Conservation (phyloP, 1,139 yeast genomes). For the Kurtzmaniella quercitrusa region DNA sequence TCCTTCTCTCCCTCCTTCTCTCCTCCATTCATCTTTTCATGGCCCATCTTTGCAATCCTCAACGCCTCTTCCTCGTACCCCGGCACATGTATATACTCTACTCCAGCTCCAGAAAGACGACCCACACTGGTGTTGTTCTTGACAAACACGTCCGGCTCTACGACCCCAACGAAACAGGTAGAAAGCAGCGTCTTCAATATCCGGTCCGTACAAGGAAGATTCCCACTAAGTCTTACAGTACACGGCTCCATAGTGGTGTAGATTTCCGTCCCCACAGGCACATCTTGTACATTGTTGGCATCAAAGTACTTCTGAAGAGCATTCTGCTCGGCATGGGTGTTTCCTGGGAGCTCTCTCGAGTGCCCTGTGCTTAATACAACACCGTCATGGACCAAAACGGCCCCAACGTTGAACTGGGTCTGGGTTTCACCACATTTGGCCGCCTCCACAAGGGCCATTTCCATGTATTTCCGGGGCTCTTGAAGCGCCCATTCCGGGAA, state of each 20-base stretch:
- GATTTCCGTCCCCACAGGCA: slow-evolving; percentile 76
- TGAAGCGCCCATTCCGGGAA: slow-evolving; percentile 85
- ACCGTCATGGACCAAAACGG: slow-evolving; percentile 69
- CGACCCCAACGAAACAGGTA: slow-evolving; percentile 85
- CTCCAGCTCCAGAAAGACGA: slow-evolving; percentile 49
- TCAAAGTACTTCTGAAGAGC: slow-evolving; percentile 73
- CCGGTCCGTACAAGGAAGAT: slow-evolving; percentile 81
- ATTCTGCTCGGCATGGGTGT: slow-evolving; percentile 97
- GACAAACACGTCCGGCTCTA: slow-evolving; percentile 88
- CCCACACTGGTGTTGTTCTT: slow-evolving; percentile 64
- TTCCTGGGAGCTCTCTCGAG: slow-evolving; percentile 89
- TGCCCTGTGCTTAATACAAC: slow-evolving; percentile 72
- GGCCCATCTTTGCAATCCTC: slow-evolving; percentile 75
- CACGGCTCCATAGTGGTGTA: slow-evolving; percentile 99
- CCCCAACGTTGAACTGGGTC: slow-evolving; percentile 93
- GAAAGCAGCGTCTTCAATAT: slow-evolving; percentile 55
- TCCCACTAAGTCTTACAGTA: slow-evolving; percentile 83
- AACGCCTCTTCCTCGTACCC: slow-evolving; percentile 78
- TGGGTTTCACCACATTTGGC: slow-evolving; percentile 75
- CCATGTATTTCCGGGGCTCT: slow-evolving; percentile 52
- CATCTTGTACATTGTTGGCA: slow-evolving; percentile 29
- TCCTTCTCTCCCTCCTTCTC: background rate
- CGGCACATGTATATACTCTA: slow-evolving; percentile 75
- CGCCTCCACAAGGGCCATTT: slow-evolving; percentile 71
- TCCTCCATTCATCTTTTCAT: slow-evolving; percentile 25